Evolutionary conservation across 2,329 filamentous ascomycete species (phyloP).

Genomic region (Aspergillus aculeatus): DNA sequence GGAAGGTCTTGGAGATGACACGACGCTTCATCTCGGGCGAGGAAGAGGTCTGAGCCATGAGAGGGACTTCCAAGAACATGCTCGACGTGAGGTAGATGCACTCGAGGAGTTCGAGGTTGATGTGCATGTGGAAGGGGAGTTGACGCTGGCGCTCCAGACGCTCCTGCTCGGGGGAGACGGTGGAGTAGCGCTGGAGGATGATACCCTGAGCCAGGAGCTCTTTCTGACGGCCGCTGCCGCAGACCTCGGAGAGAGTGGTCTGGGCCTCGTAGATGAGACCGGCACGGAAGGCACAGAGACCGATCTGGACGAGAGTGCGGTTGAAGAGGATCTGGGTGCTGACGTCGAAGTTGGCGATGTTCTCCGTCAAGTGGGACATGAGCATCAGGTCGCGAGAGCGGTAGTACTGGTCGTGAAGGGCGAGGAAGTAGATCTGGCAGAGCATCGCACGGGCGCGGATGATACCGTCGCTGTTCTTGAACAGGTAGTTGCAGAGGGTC

Average conservation of each 20-base stretch:
- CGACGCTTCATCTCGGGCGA: slow-evolving; percentile 96
- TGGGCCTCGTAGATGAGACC: slow-evolving; percentile 97
- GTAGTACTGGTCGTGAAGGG: slow-evolving; percentile 97
- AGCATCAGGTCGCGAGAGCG: slow-evolving; percentile 98
- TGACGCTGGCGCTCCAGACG: slow-evolving; percentile 95
- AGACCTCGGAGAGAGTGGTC: slow-evolving; percentile 96
- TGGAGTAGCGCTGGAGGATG: slow-evolving; percentile 94
- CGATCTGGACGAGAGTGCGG: slow-evolving; percentile 94
- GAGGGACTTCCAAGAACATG: slow-evolving; percentile 97
- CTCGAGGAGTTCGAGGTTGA: slow-evolving; percentile 96
- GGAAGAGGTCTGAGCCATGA: slow-evolving; percentile 93
- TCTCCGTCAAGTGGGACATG: slow-evolving; percentile 98
- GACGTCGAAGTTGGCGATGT: slow-evolving; percentile 93
- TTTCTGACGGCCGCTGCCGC: slow-evolving; percentile 95
- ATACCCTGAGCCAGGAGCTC: slow-evolving; percentile 96
- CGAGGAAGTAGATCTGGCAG: slow-evolving; percentile 97
- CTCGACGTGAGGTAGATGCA: slow-evolving; percentile 98
- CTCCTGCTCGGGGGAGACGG: slow-evolving; percentile 96
- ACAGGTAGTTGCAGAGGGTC: slow-evolving; percentile 90
- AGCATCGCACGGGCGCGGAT: slow-evolving; percentile 95
- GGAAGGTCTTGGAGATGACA: slow-evolving; percentile 98
- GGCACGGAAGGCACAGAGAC: slow-evolving; percentile 95
- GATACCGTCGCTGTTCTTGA: slow-evolving; percentile 91
- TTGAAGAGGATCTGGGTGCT: slow-evolving; percentile 98
- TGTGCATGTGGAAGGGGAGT: slow-evolving; percentile 99